Base-by-base conservation (phyloP, 352 stramenopile genomes). In the Phytophthora litchii region DNA sequence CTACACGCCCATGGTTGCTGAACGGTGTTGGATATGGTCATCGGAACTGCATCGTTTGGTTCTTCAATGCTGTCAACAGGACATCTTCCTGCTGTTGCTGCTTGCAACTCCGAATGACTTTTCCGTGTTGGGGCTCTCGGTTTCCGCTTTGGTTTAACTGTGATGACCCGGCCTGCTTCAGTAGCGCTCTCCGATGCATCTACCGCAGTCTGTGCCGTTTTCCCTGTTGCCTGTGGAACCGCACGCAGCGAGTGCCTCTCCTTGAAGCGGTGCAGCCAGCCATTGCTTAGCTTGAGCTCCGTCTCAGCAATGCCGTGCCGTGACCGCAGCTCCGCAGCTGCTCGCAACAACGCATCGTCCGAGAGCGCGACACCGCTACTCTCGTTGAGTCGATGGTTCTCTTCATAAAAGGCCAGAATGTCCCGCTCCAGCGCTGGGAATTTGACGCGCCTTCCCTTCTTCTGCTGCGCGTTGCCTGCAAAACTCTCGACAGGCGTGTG, bases 221-320 rank as follows among this genome's bases (percentile, higher is more conserved):
- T 21, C 21, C 54, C 65, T 49, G n/a, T 57, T 2, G 64, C 32
- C 0, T 60, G 60, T 2, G 58, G 40, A 16, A 23, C n/a, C 9
- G 17, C 31, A 9, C 61, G 45, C 13, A 75, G 20, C 10, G 57
- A 32, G 42, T 78, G 70, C 9, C 72, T 61, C 50, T 72, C 72
- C 45, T 81, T 81, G 44, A 81, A 81, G 14, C 65, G 72, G 38
- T 81, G 49, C 40, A 81, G 35, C 72, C 72, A 81, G 16, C 72
- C 72, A 36, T 81, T 81, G 50, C 69, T 78, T 16, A 81, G 58
- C 62, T 76, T 76, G 23, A 81, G 70, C 35, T 72, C 60, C 42
- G 61, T 47, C 21, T 72, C 54, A 8, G 43, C 14, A 34, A 81
- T 78, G 25, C 70, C 66, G 31, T 72, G 69, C 3, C 57, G 59